phyloP scores from a whole-genome alignment of 2,329 filamentous ascomycete genomes.

The Polychaeton citri region DNA sequence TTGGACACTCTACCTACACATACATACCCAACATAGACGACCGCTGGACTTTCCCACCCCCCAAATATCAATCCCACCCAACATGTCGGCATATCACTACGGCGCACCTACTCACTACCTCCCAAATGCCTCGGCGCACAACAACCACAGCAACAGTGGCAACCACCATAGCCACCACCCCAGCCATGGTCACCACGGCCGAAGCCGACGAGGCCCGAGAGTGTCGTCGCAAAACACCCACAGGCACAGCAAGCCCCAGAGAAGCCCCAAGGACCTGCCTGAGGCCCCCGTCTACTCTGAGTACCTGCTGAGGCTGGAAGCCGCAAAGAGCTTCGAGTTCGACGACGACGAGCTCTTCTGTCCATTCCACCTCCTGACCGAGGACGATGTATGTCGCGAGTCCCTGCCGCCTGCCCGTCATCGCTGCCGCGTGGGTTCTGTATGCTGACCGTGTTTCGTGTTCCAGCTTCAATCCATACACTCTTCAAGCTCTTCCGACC shows the following conservation, averaged over 20 bases:
- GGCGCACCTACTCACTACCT: constrained; percentile 30
- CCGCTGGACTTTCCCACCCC: too few relatives aligned
- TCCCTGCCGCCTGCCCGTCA: neutral
- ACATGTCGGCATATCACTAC: constrained; percentile 39
- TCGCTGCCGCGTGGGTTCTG: constrained; percentile 8
- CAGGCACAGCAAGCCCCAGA: constrained; percentile 65
- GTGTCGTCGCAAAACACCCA: constrained; percentile 72
- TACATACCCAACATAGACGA: neutral
- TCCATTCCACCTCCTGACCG: constrained; percentile 71
- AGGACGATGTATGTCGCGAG: constrained; percentile 61
- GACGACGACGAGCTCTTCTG: constrained; percentile 96
- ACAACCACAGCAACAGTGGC: constrained; percentile 33
- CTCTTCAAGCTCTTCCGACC: constrained; percentile 68
- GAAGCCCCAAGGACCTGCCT: constrained; percentile 73
- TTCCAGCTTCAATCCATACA: constrained; percentile 77
- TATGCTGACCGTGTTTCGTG: constrained; percentile 21
- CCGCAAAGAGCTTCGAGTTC: constrained; percentile 83
- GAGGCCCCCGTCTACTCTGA: constrained; percentile 63
- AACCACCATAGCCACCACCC: constrained; percentile 45
- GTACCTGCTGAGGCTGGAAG: constrained; percentile 81
- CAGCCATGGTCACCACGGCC: constrained; percentile 69
- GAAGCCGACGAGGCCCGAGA: constrained; percentile 72
- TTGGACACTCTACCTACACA: neutral
- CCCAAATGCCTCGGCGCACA: constrained; percentile 37
- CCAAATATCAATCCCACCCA: constrained; percentile 13